Base-by-base conservation (phyloP, 768 basidiomycete genomes). In the Suillus subaureus region DNA sequence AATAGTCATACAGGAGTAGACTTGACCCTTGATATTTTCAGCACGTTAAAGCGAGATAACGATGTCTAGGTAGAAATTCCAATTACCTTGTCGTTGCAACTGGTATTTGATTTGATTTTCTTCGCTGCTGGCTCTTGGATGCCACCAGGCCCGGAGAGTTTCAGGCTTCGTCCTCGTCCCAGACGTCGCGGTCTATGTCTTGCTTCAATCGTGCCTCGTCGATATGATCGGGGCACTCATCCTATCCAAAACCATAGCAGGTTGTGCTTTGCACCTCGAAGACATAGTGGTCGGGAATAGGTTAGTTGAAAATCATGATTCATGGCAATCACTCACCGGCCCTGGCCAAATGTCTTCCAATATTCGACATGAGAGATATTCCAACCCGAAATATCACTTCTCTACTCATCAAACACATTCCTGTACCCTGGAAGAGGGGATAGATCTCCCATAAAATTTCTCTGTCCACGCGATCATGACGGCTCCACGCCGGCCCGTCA, bases 101-200 rank as follows among this genome's bases (percentile, higher is more conserved):
- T 21, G 39, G 33, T 12, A 15, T 8, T 28, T 26, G 23, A 43
- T 43, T 58, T 26, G 9, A 45, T 35, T 47, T n/a, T 47, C 21
- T 64, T 61, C 1, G 57, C 6, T 45, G n/a, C 21, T 33, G 43
- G 56, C 35, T 58, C 64, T 31, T 56, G 28, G 31, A 26, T 61
- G 31, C 52, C 31, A 13, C 16, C 56, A 35, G 31, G 13, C 13
- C n/a, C 45, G 1, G 40, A 47, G 42, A 26, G 56, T 23, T 47
- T n/a, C n/a, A n/a, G n/a, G n/a, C 45, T 61, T 61, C 56, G 13
- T 6, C 42, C 18, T 42, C 12, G 12, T 64, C 63, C 63, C 54
- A 58, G 26, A 51, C 6, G 18, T 31, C n/a, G 13, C 13, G 23
- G 12, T n/a, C 54, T 21, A 33, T 21, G 33, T n/a, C 21, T 54